These are phyloP conservation scores for Lentinula aciculospora DNA, from an alignment of 768 basidiomycete species.

Conservation along the genomic window DNA sequence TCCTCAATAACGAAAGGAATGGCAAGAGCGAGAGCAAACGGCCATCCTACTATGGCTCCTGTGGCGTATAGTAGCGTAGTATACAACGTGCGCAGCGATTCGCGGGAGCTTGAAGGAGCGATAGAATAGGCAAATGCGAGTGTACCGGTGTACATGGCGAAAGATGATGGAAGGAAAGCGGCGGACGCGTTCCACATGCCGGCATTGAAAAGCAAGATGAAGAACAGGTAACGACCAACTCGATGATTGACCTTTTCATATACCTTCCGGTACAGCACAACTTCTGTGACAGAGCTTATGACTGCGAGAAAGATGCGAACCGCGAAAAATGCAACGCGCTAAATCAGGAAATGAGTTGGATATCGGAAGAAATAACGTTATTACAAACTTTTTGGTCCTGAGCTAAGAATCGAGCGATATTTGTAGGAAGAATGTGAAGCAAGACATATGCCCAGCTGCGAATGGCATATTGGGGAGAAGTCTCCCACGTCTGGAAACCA, in stretches of 20 bases:
- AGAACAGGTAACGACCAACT: conserved; percentile 90
- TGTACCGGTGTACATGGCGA: conserved; percentile 86
- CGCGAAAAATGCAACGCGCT: conserved; percentile 89
- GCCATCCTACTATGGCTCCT: conserved; percentile 93
- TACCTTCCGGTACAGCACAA: conserved; percentile 75
- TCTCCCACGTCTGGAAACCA: conserved; percentile 98
- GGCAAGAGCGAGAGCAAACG: conserved; percentile 84
- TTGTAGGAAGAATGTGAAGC: conserved; percentile 68
- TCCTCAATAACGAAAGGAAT: conserved; percentile 91
- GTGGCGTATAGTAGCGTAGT: conserved; percentile 70
- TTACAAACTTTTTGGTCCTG: conserved; percentile 67
- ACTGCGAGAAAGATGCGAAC: conserved; percentile 75
- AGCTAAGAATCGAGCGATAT: conserved; percentile 46
- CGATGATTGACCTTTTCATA: conserved; percentile 80
- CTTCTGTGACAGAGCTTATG: conserved; percentile 75
- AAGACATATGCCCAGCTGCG: conserved; percentile 93
- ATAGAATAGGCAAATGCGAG: conserved; percentile 72
- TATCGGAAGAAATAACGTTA: background rate
- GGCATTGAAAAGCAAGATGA: conserved; percentile 77
- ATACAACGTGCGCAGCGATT: conserved; percentile 51
- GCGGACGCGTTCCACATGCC: conserved; percentile 94
- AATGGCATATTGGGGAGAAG: conserved; percentile 85
- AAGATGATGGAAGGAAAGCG: conserved; percentile 92
- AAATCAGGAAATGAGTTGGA: conserved; percentile 5
- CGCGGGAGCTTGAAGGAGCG: conserved; percentile 46